Conservation (phyloP, 495 filamentous ascomycete species). For the Lophiotrema nucula region DNA sequence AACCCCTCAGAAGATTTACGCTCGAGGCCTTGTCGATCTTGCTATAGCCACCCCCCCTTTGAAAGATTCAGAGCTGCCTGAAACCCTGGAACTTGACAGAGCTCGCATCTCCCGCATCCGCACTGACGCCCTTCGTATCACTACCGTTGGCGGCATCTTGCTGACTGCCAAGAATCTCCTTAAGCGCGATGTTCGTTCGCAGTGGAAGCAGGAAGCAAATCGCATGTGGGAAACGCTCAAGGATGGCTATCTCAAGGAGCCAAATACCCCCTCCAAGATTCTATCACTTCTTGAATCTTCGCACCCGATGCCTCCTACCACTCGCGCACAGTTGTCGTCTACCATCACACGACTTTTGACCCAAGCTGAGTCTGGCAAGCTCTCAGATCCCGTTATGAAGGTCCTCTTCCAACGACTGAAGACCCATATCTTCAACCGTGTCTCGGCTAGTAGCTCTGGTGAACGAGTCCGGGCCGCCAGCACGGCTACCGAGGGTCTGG, state of each 20-base stretch:
- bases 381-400: slow-evolving; percentile 76
- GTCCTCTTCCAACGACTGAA: slow-evolving; percentile 74
- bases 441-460: slow-evolving; percentile 71
- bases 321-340: slow-evolving; percentile 55
- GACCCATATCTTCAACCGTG: slow-evolving; percentile 70
- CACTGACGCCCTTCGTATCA: slow-evolving; percentile 66
- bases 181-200: slow-evolving; percentile 83
- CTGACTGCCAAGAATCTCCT: slow-evolving; percentile 93
- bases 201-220: slow-evolving; percentile 84
- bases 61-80: slow-evolving; percentile 63
- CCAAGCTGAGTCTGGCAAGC: slow-evolving; percentile 43
- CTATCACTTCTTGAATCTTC: slow-evolving; percentile 76
- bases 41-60: slow-evolving; percentile 61
- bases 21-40: slow-evolving; percentile 66
- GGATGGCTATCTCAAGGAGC: slow-evolving; percentile 48
- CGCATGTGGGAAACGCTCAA: slow-evolving; percentile 57
- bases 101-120: slow-evolving; percentile 68
- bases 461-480: slow-evolving; percentile 80
- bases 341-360: slow-evolving; percentile 58
- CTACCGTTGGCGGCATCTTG: slow-evolving; percentile 77
- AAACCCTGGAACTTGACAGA: slow-evolving; percentile 79
- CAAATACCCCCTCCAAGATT: slow-evolving; percentile 42
- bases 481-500: slow-evolving; percentile 79
- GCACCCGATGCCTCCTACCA: slow-evolving; percentile 71
- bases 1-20: slow-evolving; percentile 72